Base-by-base conservation (phyloP, 2,329 filamentous ascomycete genomes). In the Pseudogymnoascus sp. region DNA sequence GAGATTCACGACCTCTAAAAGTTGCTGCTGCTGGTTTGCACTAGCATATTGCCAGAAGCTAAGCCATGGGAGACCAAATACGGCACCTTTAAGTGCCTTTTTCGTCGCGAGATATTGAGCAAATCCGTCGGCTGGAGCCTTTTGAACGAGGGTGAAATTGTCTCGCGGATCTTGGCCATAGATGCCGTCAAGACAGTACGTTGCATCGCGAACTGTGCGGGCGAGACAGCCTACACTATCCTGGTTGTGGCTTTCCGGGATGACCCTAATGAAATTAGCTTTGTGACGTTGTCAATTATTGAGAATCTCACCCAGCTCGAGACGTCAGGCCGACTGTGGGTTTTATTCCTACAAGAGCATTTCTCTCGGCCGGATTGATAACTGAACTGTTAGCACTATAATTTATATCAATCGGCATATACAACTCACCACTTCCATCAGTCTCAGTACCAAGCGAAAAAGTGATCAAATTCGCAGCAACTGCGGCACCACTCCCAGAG, bases 361-460 rank as follows among this genome's bases (percentile, higher is more conserved):
- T 90, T 4, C 86, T 78, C 72, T 87, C 82, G 0, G 89, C 87
- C 0, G 89, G 89, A 71, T 84, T 86, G 70, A 91, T 90, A 14
- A 92, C 80, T 77, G 64, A 59, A 33, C 24, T 35, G 24, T 61
- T 4, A 47, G 19, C 50, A 66, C 59, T 67, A 33, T 1, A 29
- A 37, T 53, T 37, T 33, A 21, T 47, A 37, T n/a, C 19, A 13
- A 38, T 72, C 38, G 40, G 37, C 29, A 47, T 24, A 21, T 5
- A 44, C 8, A 14, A 70, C 70, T 31, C 67, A 80, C 78, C 80
- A 74, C 82, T 86, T 4, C 83, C 88, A 70, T 91, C 88, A 0
- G 88, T 91, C 75, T 92, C 89, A 0, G 88, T 91, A 1, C 89
- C 89, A 0, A 92, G 72, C 0, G 86, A 79, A 70, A 90, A 87